Conservation (phyloP, 352 stramenopile species). For the Pythium dissimile region DNA sequence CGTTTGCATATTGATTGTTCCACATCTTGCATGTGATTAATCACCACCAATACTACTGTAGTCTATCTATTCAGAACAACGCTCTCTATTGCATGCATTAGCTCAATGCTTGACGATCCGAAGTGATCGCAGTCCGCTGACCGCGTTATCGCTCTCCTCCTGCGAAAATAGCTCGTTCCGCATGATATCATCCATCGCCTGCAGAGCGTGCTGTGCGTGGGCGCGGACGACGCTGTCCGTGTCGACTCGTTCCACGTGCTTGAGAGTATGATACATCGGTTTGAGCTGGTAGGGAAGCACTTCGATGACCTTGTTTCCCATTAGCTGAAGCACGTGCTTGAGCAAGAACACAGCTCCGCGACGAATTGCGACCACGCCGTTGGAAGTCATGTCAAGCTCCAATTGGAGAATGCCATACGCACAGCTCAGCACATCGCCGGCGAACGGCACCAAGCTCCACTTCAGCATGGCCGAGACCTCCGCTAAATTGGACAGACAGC, state of each 20-base stretch:
- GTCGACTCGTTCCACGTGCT: constrained; percentile 61
- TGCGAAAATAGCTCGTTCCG: constrained; percentile 64
- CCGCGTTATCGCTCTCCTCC: constrained; percentile 31
- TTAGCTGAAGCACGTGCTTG: constrained; percentile 67
- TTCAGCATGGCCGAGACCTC: constrained; percentile 73
- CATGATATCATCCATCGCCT: constrained; percentile 63
- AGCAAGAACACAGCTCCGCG: constrained; percentile 77
- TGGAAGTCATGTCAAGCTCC: constrained; percentile 39
- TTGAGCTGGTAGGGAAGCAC: constrained; percentile 68
- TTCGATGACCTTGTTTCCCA: constrained; percentile 75
- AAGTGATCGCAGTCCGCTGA: constrained; percentile 39
- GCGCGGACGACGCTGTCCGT: constrained; percentile 61
- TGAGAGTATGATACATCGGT: constrained; percentile 74
- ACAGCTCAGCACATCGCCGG: constrained; percentile 71
- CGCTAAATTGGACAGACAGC: constrained; percentile 86
- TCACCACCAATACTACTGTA: not conserved
- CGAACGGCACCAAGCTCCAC: constrained; percentile 69
- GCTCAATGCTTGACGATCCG: constrained; percentile 45
- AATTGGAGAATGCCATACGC: constrained; percentile 78
- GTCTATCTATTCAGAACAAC: constrained; percentile 1
- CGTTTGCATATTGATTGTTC: too few relatives aligned
- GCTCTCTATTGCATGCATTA: constrained; percentile 16
- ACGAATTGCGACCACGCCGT: constrained; percentile 51
- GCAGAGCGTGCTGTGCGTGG: constrained; percentile 54
- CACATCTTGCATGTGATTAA: not conserved